These are phyloP conservation scores for Aspergillus brasiliensis DNA, from an alignment of 2,329 filamentous ascomycete genomes.

Conservation along the genomic window DNA sequence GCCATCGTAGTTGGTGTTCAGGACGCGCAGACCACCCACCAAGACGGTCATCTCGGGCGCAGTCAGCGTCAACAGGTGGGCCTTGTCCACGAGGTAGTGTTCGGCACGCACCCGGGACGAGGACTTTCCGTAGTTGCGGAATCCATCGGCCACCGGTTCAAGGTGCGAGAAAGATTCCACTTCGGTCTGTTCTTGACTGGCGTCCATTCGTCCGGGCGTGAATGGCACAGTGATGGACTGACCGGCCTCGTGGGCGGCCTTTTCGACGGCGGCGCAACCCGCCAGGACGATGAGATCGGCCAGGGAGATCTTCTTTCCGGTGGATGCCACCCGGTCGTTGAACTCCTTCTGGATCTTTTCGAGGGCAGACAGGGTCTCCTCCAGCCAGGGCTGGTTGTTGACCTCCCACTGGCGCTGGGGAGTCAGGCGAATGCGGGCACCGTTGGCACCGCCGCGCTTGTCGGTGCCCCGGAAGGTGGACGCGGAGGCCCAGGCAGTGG, in stretches of 20 bases:
- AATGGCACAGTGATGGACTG: slow-evolving; percentile 66
- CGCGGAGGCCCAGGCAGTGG: slow-evolving; percentile 68
- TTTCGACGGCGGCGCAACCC: slow-evolving; percentile 71
- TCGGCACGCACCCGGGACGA: slow-evolving; percentile 65
- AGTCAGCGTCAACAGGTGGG: slow-evolving; percentile 69
- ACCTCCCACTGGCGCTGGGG: slow-evolving; percentile 72
- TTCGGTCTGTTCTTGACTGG: slow-evolving; percentile 72
- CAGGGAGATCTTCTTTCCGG: slow-evolving; percentile 72
- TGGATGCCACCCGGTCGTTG: slow-evolving; percentile 50
- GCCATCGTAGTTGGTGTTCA: slow-evolving; percentile 72
- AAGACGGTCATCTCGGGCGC: slow-evolving; percentile 72
- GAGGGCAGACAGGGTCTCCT: slow-evolving; percentile 62
- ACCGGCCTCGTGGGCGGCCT: slow-evolving; percentile 55
- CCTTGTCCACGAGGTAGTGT: slow-evolving; percentile 71
- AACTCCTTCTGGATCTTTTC: slow-evolving; percentile 68
- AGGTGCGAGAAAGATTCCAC: slow-evolving; percentile 64
- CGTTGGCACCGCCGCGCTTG: slow-evolving; percentile 82
- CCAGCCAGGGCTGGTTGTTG: slow-evolving; percentile 71
- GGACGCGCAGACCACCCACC: slow-evolving; percentile 69
- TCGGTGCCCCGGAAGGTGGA: slow-evolving; percentile 74
- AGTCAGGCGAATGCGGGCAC: slow-evolving; percentile 72
- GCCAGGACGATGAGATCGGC: slow-evolving; percentile 77
- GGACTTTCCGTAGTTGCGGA: slow-evolving; percentile 75
- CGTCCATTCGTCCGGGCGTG: slow-evolving; percentile 71
- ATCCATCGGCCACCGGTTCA: slow-evolving; percentile 71